Evolutionary conservation across 371 early-diverging fungal species (phyloP), one percentile per base, ranked within the genome.

Genomic region (Apophysomyces trapeziformis): DNA sequence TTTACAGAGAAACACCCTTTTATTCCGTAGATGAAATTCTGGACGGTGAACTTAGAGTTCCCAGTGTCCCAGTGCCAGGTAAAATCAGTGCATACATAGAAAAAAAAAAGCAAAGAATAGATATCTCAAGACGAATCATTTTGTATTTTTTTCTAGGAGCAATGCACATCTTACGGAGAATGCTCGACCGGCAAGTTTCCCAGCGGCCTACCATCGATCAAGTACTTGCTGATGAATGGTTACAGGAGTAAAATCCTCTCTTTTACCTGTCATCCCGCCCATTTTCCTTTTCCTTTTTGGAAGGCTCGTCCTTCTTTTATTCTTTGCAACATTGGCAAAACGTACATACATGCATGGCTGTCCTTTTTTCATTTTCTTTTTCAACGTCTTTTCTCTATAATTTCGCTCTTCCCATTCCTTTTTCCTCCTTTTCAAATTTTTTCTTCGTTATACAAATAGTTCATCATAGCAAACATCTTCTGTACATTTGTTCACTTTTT

Each of bases 1-100:
- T 92, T 32, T 91, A 86, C 66, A 85, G 90, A 50, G 90, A 91
- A 69, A 92, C 91, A 61, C 95, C 96, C 37, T 95, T 94, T 69
- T 92, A 89, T 66, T 87, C 87, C 56, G 84, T 90, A 67, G 89
- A 92, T 68, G 90, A 92, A 70, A 90, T 92, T 57, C 71, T 91
- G 63, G 81, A 79, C n/a, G 71, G 81, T 38, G 91, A 89, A 67
- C 64, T 92, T 36, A 79, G 88, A 58, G 76, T 88, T 7, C 91
- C 91, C 1, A 88, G 84, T 73, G 80, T 86, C 8, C 67, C 90
- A 39, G 87, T 88, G 1, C 79, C 85, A 76, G 89, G 90, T 88
- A 16, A 50, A 21, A 50, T 21, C 54, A 7, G n/a, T 50, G 18
- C 1, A 7, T 9, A 39, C 39, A 41, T 36, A 61, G 0, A 5